Base-by-base conservation (phyloP, 1,284 basidiomycete genomes). In the Fomitiporia mediterranea region DNA sequence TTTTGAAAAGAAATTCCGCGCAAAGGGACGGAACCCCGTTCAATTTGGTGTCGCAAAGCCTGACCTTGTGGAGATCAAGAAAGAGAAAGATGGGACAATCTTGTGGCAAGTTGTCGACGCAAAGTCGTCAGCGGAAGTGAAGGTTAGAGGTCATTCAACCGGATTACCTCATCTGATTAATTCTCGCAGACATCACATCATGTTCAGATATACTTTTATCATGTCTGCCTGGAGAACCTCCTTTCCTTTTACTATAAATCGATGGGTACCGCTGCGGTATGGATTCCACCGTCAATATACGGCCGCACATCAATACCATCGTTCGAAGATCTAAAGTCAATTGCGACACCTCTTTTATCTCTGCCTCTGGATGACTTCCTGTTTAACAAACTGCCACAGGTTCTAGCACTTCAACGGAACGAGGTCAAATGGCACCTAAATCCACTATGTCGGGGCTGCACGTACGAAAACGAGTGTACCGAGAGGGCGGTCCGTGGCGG, bases 41-140 rank as follows among this genome's bases (percentile, higher is more conserved):
- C 65, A 58, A 6, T 82, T 79, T 64, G 71, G 75, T 11, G 58
- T 76, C 11, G 73, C 73, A 4, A 78, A 78, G 62, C 77, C 77
- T 1, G 77, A 79, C 61, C 63, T 79, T 1, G 59, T 79, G 35
- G 75, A 78, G 63, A 69, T 78, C 25, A 67, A 58, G 9, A 65
- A 75, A 56, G 61, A 68, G 56, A 50, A 66, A 60, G 67, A 71
- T 35, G 72, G 72, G 2, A 69, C 74, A 6, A 61, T 70, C 5
- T 40, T 17, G 4, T 80, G 79, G 74, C 78, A 74, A 62, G 75
- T 82, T 34, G 74, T 82, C 49, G 79, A 74, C 66, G 80, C 79
- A 15, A 76, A 81, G 64, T 71, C 72, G 1, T 78, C 72, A 6
- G 69, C 68, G 61, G 57, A 64, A 32, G 71, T 76, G 32, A 78